Percentiles rank a stretch among this genome's conserved stretches.
Evolutionary conservation across 1,284 basidiomycete genomes (phyloP).

Genomic region (Grifola frondosa): DNA sequence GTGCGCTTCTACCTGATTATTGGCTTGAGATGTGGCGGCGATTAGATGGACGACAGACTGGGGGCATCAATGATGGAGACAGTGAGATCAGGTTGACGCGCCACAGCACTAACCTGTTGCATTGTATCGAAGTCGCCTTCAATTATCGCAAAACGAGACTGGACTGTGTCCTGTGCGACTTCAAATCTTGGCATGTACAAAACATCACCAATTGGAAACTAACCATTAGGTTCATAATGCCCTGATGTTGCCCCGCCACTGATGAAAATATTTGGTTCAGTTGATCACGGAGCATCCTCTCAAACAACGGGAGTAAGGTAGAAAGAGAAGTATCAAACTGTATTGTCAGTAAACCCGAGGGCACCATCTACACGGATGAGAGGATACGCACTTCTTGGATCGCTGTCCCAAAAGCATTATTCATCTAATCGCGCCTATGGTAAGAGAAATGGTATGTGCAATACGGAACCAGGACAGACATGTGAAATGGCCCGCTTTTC

Average conservation of each 20-base stretch:
- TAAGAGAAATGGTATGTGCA: too few relatives aligned
- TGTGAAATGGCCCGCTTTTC: too few relatives aligned
- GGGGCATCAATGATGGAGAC: not conserved
- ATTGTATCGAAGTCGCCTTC: conserved; percentile 26
- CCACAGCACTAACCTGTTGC: conserved; percentile 27
- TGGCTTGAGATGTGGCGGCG: conserved; percentile 22
- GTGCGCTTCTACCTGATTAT: conserved; percentile 26
- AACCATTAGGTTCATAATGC: conserved; percentile 13
- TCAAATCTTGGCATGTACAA: not conserved
- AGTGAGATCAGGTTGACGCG: not conserved
- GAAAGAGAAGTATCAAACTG: conserved; percentile 8
- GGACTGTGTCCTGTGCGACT: conserved; percentile 26
- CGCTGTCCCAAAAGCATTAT: too few relatives aligned
- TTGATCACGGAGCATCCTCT: conserved; percentile 1
- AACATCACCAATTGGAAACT: not conserved
- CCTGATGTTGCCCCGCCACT: conserved; percentile 12
- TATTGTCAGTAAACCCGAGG: too few relatives aligned
- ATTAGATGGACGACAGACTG: conserved; percentile 21
- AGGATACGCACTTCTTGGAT: conserved; percentile 1
- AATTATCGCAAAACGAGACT: conserved; percentile 25
- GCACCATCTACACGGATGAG: not conserved
- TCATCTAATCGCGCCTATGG: too few relatives aligned
- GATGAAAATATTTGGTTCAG: conserved; percentile 7
- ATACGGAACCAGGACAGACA: too few relatives aligned
- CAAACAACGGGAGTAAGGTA: conserved; percentile 8